These are phyloP conservation scores for Triglochin maritima DNA, from an alignment of 106 monocot species.

Conservation along the genomic window DNA sequence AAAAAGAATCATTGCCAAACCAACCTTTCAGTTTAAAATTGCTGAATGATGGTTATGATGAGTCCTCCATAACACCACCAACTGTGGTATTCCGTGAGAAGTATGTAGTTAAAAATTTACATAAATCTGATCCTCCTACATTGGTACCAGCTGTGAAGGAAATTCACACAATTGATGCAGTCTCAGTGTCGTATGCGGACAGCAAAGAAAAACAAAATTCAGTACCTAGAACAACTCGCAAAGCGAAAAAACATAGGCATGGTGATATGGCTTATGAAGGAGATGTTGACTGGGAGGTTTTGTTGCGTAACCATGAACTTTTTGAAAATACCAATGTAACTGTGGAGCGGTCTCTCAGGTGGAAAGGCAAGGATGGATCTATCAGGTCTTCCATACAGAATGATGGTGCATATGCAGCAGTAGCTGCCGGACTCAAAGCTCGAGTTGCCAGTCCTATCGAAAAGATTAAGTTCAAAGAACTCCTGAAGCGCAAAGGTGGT, in stretches of 20 bases:
- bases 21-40: neutral
- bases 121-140: neutral
- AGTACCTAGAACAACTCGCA: conserved; percentile 23
- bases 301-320: conserved; percentile 44
- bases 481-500: conserved; percentile 84
- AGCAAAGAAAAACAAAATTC: conserved; percentile 21
- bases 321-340: conserved; percentile 20
- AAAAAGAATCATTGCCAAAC: neutral
- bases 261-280: conserved; percentile 95
- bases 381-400: conserved; percentile 5
- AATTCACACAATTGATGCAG: neutral
- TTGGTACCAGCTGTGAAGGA: neutral
- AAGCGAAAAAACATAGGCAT: conserved; percentile 41
- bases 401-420: conserved; percentile 42
- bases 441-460: conserved; percentile 59
- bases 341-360: conserved; percentile 26
- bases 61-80: neutral
- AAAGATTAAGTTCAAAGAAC: conserved; percentile 83
- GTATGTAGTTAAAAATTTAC: neutral
- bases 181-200: conserved; percentile 2
- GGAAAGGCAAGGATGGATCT: conserved; percentile 21
- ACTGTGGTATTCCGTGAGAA: neutral
- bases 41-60: neutral
- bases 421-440: conserved; percentile 80
- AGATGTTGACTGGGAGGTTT: conserved; percentile 77